A percentile compares a stretch with the other conserved stretches of the same genome.
These are phyloP conservation scores for Anastatica hierochuntica DNA, from an alignment of 345 rosid species.

Conservation along the genomic window DNA sequence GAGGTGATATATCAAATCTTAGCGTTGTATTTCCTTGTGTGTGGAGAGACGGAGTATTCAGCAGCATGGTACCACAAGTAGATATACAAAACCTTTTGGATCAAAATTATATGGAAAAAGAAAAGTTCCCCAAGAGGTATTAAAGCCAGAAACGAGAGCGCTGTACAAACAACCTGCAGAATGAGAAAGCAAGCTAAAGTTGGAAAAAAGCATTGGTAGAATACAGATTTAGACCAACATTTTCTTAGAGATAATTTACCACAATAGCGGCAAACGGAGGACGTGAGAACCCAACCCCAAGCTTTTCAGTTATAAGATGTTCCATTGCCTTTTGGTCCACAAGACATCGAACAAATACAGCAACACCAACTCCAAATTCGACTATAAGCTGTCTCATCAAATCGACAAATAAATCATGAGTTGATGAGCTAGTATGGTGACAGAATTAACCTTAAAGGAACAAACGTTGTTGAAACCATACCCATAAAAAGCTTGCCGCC, in stretches of 20 bases:
- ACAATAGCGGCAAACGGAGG: conserved; percentile 68
- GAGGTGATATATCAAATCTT: conserved; percentile 8
- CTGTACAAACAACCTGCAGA: conserved; percentile 68
- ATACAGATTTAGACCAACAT: neutral
- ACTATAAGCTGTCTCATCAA: conserved; percentile 52
- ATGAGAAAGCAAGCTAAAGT: neutral
- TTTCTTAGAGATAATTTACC: conserved; percentile 31
- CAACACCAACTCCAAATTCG: conserved; percentile 81
- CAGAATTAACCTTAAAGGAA: neutral
- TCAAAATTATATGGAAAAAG: conserved; percentile 83
- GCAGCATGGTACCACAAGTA: neutral
- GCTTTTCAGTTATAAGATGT: conserved; percentile 60
- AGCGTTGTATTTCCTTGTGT: neutral
- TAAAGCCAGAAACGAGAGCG: conserved; percentile 68
- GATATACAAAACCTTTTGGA: conserved; percentile 46
- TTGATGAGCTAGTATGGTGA: neutral
- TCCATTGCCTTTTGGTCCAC: conserved; percentile 62
- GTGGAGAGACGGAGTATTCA: neutral
- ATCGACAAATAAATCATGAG: neutral
- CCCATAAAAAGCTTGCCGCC: conserved; percentile 87
- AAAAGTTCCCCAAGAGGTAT: conserved; percentile 82
- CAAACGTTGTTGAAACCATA: conserved; percentile 25
- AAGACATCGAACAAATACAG: conserved; percentile 80
- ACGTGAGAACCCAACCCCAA: conserved; percentile 77
- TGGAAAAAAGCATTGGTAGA: neutral